A percentile compares a stretch with the other conserved stretches of the same genome.
phyloP scores from a whole-genome alignment of 345 rosid species.

The Lagerstroemia speciosa region DNA sequence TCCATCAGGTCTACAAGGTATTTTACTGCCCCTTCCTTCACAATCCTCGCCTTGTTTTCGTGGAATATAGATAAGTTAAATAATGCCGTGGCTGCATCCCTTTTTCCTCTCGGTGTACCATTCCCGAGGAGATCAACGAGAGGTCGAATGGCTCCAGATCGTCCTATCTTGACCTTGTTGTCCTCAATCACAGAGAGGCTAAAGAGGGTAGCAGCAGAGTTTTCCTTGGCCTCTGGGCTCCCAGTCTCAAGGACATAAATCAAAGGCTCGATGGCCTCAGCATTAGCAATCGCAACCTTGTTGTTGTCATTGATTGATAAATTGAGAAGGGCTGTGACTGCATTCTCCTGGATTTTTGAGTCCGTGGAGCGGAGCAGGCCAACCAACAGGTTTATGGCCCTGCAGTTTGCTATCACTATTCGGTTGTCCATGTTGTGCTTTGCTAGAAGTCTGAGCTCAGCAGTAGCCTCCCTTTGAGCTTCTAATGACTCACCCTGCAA shows the following conservation, averaged over 20 bases:
- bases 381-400: slow-evolving; percentile 59
- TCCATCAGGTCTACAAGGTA: slow-evolving; percentile 88
- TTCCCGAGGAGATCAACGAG: slow-evolving; percentile 74
- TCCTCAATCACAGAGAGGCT: slow-evolving; percentile 81
- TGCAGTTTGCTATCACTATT: slow-evolving; percentile 61
- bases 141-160: slow-evolving; percentile 79
- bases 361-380: slow-evolving; percentile 53
- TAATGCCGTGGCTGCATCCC: slow-evolving; percentile 89
- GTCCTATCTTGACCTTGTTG: slow-evolving; percentile 69
- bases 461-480: slow-evolving; percentile 51
- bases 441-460: slow-evolving; percentile 59
- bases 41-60: slow-evolving; percentile 67
- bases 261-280: slow-evolving; percentile 68
- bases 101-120: slow-evolving; percentile 81
- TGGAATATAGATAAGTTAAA: slow-evolving; percentile 70
- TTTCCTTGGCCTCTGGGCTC: slow-evolving; percentile 75
- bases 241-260: slow-evolving; percentile 78
- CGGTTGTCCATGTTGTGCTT: slow-evolving; percentile 74
- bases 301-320: slow-evolving; percentile 74
- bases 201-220: slow-evolving; percentile 78
- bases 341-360: slow-evolving; percentile 51
- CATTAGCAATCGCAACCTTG: slow-evolving; percentile 57
- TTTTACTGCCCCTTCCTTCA: slow-evolving; percentile 84
- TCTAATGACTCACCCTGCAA: slow-evolving; percentile 47
- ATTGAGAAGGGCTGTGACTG: slow-evolving; percentile 89